Percentiles rank a stretch among this genome's conserved stretches.
These are phyloP conservation scores for Fusarium sp. DNA, from an alignment of 2,329 filamentous ascomycete species.

Conservation along the genomic window DNA sequence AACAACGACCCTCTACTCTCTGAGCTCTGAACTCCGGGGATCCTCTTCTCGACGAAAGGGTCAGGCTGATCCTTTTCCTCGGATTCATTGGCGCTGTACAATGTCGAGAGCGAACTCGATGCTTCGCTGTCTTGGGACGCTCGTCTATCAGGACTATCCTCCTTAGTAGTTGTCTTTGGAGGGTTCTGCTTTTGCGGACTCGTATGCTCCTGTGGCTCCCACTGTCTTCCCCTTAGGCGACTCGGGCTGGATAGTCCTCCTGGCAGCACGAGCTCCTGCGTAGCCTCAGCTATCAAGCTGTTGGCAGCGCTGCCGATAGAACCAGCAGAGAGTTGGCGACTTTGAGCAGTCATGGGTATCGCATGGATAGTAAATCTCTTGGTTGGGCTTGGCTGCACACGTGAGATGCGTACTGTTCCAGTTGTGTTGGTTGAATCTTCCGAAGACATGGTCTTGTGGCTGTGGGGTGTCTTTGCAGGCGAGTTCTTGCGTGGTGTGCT, in stretches of 20 bases:
- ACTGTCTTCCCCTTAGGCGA: conserved; percentile 51
- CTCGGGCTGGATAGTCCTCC: conserved; percentile 61
- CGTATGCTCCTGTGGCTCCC: conserved; percentile 38
- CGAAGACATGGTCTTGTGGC: conserved; percentile 42
- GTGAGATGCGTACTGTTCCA: conserved; percentile 40
- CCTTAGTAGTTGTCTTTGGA: conserved; percentile 10
- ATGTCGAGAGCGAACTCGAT: conserved; percentile 68
- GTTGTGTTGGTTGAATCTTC: conserved; percentile 44
- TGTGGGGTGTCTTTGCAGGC: conserved; percentile 50
- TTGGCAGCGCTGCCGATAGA: conserved; percentile 56
- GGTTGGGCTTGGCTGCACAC: conserved; percentile 48
- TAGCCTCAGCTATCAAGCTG: conserved; percentile 57
- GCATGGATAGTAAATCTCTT: conserved; percentile 46
- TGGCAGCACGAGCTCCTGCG: conserved; percentile 53
- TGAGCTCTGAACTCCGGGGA: neutral
- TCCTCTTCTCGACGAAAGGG: conserved; percentile 51
- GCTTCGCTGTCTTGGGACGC: conserved; percentile 59
- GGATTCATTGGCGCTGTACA: conserved; percentile 68
- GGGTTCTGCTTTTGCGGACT: conserved; percentile 8
- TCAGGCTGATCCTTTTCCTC: conserved; percentile 55
- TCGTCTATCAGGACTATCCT: conserved; percentile 44
- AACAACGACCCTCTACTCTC: conserved; percentile 36
- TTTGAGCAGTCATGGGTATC: conserved; percentile 39
- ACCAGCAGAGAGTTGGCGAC: conserved; percentile 49
- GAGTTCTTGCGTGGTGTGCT: conserved; percentile 49